Conservation (phyloP, 441 rosid species). For the Mallotus japonicus region DNA sequence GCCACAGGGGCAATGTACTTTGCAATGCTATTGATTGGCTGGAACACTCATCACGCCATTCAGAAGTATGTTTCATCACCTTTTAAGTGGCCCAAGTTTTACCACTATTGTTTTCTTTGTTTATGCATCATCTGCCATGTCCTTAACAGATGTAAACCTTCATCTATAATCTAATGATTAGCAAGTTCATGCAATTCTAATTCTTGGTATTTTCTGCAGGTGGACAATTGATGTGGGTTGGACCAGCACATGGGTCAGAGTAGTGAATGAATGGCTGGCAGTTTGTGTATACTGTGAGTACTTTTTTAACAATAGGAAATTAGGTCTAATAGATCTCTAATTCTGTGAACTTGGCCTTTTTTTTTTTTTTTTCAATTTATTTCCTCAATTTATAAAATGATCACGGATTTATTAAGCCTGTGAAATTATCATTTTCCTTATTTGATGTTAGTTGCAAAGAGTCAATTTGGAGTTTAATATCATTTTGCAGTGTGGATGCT, state of each 20-base stretch:
- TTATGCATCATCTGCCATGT: neutral
- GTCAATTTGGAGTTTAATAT: neutral
- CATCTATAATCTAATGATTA: neutral
- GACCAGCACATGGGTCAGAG: conserved; percentile 97
- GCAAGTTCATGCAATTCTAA: neutral
- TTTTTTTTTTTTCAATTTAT: no score
- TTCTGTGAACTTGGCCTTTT: no score
- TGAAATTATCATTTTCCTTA: no score
- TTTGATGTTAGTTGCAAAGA: no score
- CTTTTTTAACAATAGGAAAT: neutral
- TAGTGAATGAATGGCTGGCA: conserved; percentile 95
- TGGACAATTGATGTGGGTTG: conserved; percentile 99
- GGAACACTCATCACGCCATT: conserved; percentile 88
- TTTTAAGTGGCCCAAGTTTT: neutral
- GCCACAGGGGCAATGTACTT: conserved; percentile 99
- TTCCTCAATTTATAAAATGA: no score
- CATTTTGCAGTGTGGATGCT: conserved; percentile 85
- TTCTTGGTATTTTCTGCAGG: conserved; percentile 39
- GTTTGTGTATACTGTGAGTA: conserved; percentile 86
- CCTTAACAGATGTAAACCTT: no score
- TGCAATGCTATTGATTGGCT: conserved; percentile 90
- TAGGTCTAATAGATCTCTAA: neutral
- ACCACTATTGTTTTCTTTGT: neutral
- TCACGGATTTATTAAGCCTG: no score
- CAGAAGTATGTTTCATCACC: conserved; percentile 45